A percentile compares a stretch with the other conserved stretches of the same genome.
Evolutionary conservation across 139 green algal species (phyloP).

Genomic region (Gonium pectorale): DNA sequence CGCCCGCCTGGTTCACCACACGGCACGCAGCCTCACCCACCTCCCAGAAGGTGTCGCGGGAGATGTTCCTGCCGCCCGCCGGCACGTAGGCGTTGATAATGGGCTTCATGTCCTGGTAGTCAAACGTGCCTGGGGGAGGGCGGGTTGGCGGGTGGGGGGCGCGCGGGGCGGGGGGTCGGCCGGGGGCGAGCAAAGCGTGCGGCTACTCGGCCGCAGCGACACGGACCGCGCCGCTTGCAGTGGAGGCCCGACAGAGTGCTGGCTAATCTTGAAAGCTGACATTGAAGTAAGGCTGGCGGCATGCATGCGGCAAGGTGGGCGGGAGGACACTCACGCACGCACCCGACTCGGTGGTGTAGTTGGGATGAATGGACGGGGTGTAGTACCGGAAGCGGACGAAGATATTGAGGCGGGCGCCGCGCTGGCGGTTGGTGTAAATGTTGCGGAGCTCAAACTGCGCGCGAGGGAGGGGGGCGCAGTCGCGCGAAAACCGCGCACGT

Average conservation of each 20-base stretch:
- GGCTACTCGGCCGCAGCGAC: too few relatives aligned
- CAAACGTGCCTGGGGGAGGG: slow-evolving; percentile 4
- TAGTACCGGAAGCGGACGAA: slow-evolving; percentile 34
- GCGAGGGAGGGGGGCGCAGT: neutral
- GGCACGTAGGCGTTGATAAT: neutral
- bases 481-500: neutral
- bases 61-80: neutral
- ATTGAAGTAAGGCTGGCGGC: neutral
- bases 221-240: too few relatives aligned
- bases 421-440: slow-evolving; percentile 36
- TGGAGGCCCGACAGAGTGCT: neutral
- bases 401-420: slow-evolving; percentile 32
- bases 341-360: slow-evolving; percentile 24
- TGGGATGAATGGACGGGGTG: neutral
- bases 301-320: neutral
- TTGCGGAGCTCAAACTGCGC: slow-evolving; percentile 28
- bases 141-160: neutral
- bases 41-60: slow-evolving; percentile 10
- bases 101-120: slow-evolving; percentile 28
- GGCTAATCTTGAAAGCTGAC: neutral
- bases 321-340: too few relatives aligned
- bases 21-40: too few relatives aligned
- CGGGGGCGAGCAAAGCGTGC: too few relatives aligned
- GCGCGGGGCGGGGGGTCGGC: too few relatives aligned
- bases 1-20: too few relatives aligned